phyloP scores from a whole-genome alignment of 2,329 filamentous ascomycete genomes.

The Aspergillus caelatus region DNA sequence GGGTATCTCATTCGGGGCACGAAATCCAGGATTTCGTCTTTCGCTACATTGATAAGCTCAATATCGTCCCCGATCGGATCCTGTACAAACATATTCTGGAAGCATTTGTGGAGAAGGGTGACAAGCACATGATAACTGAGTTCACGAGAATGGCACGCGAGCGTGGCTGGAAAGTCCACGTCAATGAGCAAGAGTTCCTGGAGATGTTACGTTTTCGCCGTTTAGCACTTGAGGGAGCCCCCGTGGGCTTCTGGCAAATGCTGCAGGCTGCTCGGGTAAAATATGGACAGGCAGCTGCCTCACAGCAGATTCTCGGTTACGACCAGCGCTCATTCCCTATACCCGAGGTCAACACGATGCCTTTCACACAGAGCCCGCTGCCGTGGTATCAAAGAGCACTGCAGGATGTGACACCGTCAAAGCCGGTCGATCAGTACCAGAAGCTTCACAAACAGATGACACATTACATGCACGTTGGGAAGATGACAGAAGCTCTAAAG shows the following conservation, averaged over 20 bases:
- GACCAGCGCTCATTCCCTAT: constrained; percentile 35
- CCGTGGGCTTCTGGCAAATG: constrained; percentile 45
- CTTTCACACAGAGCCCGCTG: constrained; percentile 21
- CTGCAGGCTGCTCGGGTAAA: constrained; percentile 40
- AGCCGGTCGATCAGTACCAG: constrained; percentile 35
- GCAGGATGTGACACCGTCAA: constrained; percentile 30
- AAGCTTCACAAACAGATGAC: constrained; percentile 41
- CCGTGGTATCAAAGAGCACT: constrained; percentile 37
- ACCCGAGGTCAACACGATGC: constrained; percentile 29
- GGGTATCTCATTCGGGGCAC: constrained; percentile 37
- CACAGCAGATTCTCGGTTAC: constrained; percentile 40
- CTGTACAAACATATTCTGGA: constrained; percentile 45
- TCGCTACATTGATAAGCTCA: constrained; percentile 37
- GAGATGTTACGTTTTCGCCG: constrained; percentile 39
- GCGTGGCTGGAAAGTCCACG: constrained; percentile 35
- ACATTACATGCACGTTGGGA: constrained; percentile 41
- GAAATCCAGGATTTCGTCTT: constrained; percentile 41
- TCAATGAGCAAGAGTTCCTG: constrained; percentile 34
- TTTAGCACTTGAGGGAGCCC: constrained; percentile 36
- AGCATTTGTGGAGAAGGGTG: constrained; percentile 44
- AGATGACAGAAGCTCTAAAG: constrained; percentile 34
- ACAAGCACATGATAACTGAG: constrained; percentile 33
- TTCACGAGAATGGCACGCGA: constrained; percentile 34
- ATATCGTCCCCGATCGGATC: constrained; percentile 40
- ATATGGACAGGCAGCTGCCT: constrained; percentile 33